Percentiles rank a stretch among this genome's conserved stretches.
These are phyloP conservation scores for Arthrobotrys conoides DNA, from an alignment of 2,329 filamentous ascomycete genomes.

Conservation along the genomic window DNA sequence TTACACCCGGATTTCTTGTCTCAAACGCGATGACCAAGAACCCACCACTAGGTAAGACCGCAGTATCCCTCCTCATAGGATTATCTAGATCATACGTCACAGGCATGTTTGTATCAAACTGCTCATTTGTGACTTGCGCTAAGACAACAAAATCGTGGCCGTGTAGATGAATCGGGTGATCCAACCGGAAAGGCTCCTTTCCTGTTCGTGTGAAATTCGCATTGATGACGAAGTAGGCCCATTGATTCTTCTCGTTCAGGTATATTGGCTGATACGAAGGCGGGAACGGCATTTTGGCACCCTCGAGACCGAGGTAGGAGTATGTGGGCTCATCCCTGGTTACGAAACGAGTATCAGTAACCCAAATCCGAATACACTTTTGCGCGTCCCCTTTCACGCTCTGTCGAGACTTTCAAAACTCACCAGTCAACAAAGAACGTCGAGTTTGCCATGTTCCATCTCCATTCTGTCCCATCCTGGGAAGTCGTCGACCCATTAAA, in stretches of 20 bases:
- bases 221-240: conserved; percentile 66
- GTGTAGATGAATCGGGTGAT: conserved; percentile 71
- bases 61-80: conserved; percentile 72
- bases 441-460: conserved; percentile 44
- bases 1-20: conserved; percentile 70
- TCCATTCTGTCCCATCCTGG: conserved; percentile 7
- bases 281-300: conserved; percentile 52
- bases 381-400: not conserved
- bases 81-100: conserved; percentile 66
- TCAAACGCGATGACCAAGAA: conserved; percentile 71
- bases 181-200: conserved; percentile 47
- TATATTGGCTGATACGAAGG: conserved; percentile 69
- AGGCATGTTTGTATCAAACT: conserved; percentile 12
- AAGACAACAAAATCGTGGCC: conserved; percentile 71
- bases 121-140: conserved; percentile 43
- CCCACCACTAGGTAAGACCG: conserved; percentile 69
- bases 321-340: conserved; percentile 41
- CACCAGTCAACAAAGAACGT: conserved; percentile 50
- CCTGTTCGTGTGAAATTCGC: conserved; percentile 62
- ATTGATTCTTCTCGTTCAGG: conserved; percentile 72
- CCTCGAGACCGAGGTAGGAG: conserved; percentile 47
- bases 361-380: too few species aligned
- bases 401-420: not conserved
- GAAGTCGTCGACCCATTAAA: conserved; percentile 19
- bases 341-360: not conserved